Evolutionary conservation across 164 flowering plant genomes (phyloP).

Genomic region (Buxus sempervirens): DNA sequence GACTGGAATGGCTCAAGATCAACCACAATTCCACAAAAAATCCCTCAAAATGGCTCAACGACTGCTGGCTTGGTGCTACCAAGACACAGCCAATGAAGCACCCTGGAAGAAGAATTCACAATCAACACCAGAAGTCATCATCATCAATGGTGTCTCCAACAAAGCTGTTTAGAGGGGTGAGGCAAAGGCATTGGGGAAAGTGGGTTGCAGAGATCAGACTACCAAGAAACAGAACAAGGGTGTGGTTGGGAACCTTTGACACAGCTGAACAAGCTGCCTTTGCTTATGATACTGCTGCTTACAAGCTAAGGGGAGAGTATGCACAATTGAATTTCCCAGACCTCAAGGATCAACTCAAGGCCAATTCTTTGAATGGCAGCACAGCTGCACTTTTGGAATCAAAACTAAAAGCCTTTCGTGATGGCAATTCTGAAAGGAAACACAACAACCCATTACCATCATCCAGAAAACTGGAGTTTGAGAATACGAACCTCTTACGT

Average conservation of each 20-base stretch:
- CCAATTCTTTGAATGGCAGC: slow-evolving; percentile 35
- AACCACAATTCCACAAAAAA: slow-evolving; percentile 10
- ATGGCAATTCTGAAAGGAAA: slow-evolving; percentile 20
- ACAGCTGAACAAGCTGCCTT: slow-evolving; percentile 81
- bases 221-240: slow-evolving; percentile 80
- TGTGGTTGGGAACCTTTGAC: slow-evolving; percentile 89
- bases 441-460: slow-evolving; percentile 2
- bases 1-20: slow-evolving; percentile 33
- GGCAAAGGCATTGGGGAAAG: slow-evolving; percentile 97
- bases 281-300: slow-evolving; percentile 90
- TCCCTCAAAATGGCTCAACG: slow-evolving; percentile 18
- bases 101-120: slow-evolving; percentile 27
- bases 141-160: slow-evolving; percentile 18
- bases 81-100: slow-evolving; percentile 66
- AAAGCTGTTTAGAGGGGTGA: slow-evolving; percentile 79
- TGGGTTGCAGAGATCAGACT: slow-evolving; percentile 96
- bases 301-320: slow-evolving; percentile 71
- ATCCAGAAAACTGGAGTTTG: not conserved
- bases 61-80: slow-evolving; percentile 51
- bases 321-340: slow-evolving; percentile 88
- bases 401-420: slow-evolving; percentile 50
- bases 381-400: slow-evolving; percentile 72
- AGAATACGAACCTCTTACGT: not conserved
- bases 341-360: slow-evolving; percentile 58
- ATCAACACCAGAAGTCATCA: slow-evolving; percentile 18